Conservation (phyloP, 1,139 yeast species). For the Pichia inconspicua region DNA sequence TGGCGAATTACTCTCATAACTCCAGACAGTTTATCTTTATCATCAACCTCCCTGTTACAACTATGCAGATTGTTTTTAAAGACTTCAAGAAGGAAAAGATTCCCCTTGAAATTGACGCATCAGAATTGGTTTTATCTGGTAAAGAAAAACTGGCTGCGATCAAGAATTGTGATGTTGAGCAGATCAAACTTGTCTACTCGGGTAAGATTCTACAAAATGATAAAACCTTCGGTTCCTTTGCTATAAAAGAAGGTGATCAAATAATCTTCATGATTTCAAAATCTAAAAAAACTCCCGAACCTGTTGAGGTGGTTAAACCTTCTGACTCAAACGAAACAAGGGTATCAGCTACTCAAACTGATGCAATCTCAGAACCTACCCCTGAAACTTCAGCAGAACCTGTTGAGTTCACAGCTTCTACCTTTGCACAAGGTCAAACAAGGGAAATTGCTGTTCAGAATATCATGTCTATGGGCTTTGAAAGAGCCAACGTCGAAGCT, state of each 20-base stretch:
- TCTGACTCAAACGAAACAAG: constrained; percentile 22
- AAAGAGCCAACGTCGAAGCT: constrained; percentile 75
- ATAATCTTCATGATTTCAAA: constrained; percentile 82
- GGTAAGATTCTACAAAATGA: constrained; percentile 87
- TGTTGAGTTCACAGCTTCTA: constrained; percentile 34
- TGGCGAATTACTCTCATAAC: constrained; percentile 2
- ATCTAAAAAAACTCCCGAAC: constrained; percentile 33
- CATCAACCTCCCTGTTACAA: neutral
- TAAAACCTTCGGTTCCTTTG: constrained; percentile 61
- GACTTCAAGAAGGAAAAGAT: constrained; percentile 90
- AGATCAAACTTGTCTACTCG: constrained; percentile 84
- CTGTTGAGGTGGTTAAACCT: constrained; percentile 22
- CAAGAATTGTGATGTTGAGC: constrained; percentile 63
- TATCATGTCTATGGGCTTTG: constrained; percentile 96
- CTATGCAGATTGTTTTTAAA: constrained; percentile 72
- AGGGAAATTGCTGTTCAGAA: constrained; percentile 65
- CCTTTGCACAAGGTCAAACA: constrained; percentile 56
- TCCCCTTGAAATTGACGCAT: constrained; percentile 65
- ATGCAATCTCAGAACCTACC: constrained; percentile 22
- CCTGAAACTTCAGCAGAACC: constrained; percentile 20
- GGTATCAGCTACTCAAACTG: constrained; percentile 8
- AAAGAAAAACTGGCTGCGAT: constrained; percentile 67
- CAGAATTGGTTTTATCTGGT: constrained; percentile 60
- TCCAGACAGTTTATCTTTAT: neutral
- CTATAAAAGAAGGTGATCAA: constrained; percentile 83